These are phyloP conservation scores for Aspergillus caelatus DNA, from an alignment of 2,329 filamentous ascomycete genomes.

Conservation along the genomic window DNA sequence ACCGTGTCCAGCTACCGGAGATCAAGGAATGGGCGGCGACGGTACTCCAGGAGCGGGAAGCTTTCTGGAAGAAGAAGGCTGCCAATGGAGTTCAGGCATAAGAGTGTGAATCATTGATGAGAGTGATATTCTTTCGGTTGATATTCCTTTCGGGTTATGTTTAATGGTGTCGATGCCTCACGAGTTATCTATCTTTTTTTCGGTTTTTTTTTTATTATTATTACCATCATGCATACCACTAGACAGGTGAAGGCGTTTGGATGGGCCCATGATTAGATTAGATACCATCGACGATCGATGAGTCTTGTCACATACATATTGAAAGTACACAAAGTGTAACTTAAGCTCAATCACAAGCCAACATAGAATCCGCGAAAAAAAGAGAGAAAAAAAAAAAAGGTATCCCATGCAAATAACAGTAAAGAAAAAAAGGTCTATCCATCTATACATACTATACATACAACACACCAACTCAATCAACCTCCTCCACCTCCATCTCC, in stretches of 20 bases:
- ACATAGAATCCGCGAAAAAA: neutral
- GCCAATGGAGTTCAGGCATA: conserved; percentile 8
- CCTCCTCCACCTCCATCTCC: conserved; percentile 39
- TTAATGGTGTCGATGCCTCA: conserved; percentile 17
- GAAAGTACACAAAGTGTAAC: neutral
- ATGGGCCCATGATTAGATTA: conserved; percentile 8
- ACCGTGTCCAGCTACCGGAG: conserved; percentile 73
- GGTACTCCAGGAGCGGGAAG: conserved; percentile 73
- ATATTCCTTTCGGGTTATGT: conserved; percentile 11
- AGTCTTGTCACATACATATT: conserved; percentile 8
- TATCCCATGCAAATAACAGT: neutral
- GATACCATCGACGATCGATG: conserved; percentile 7
- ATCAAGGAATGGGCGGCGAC: conserved; percentile 78
- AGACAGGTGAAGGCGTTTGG: conserved; percentile 11
- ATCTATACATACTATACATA: neutral
- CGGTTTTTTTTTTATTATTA: conserved; percentile 1
- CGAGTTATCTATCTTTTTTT: conserved; percentile 3
- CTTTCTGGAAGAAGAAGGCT: conserved; percentile 63
- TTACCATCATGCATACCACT: conserved; percentile 1
- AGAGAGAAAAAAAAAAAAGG: neutral
- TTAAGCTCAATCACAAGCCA: neutral
- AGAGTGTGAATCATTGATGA: neutral
- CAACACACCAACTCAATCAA: conserved; percentile 27
- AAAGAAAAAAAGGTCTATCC: neutral
- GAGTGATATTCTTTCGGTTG: neutral